A percentile compares a stretch with the other conserved stretches of the same genome.
These are phyloP conservation scores for Phylloporus scabripes DNA, from an alignment of 768 basidiomycete species.

Conservation along the genomic window DNA sequence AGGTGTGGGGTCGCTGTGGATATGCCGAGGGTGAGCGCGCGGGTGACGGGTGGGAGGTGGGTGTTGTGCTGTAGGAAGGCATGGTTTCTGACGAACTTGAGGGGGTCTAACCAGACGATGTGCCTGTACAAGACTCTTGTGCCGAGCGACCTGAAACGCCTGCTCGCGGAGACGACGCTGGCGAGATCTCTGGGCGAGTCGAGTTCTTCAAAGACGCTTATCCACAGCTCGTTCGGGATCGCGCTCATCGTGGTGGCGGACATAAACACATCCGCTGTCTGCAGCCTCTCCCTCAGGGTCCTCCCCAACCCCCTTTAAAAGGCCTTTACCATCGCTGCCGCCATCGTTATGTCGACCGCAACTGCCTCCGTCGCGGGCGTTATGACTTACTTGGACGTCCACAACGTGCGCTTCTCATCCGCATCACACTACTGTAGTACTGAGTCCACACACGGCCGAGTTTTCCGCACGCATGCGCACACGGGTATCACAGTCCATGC, in stretches of 20 bases:
- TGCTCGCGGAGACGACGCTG: conserved; percentile 28
- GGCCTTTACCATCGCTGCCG: conserved; percentile 62
- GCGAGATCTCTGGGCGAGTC: conserved; percentile 28
- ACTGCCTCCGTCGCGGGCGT: conserved; percentile 43
- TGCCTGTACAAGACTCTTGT: conserved; percentile 30
- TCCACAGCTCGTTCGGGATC: conserved; percentile 37
- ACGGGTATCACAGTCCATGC: conserved; percentile 42
- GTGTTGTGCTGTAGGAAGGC: conserved; percentile 9
- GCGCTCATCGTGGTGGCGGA: conserved; percentile 12
- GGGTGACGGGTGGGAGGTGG: conserved; percentile 10
- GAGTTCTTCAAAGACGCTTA: conserved; percentile 34
- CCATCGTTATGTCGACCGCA: conserved; percentile 48
- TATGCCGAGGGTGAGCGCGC: conserved; percentile 24
- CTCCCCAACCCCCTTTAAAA: too few relatives aligned
- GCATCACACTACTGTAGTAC: too few relatives aligned
- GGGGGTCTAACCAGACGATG: conserved; percentile 31
- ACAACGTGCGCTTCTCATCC: conserved; percentile 37
- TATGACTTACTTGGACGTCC: conserved; percentile 47
- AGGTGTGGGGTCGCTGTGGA: conserved; percentile 16
- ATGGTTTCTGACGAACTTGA: conserved; percentile 23
- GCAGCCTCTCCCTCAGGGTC: too few relatives aligned
- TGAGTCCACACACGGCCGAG: conserved; percentile 53
- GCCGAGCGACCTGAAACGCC: conserved; percentile 28
- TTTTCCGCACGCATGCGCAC: conserved; percentile 56
- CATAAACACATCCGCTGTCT: neutral